Percentiles rank a stretch among this genome's conserved stretches.
phyloP scores from a whole-genome alignment of 2,329 filamentous ascomycete genomes.

The Curvularia spicifera region DNA sequence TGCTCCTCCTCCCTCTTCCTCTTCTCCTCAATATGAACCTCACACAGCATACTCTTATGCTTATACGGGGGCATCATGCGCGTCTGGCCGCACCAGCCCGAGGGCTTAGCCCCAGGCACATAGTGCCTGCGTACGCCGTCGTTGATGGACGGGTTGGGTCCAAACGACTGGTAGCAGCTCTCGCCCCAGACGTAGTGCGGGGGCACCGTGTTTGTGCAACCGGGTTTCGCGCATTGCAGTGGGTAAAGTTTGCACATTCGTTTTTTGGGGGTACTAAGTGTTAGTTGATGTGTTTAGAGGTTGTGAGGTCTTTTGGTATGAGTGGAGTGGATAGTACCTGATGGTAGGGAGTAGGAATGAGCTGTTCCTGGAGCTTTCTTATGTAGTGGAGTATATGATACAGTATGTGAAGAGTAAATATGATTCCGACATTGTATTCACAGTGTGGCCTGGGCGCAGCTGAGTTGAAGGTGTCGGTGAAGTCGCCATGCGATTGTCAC shows the following conservation, averaged over 20 bases:
- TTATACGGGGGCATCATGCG: not conserved
- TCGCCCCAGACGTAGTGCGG: constrained; percentile 3
- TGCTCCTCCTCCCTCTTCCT: not conserved
- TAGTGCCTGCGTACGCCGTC: not conserved
- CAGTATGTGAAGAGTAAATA: not conserved
- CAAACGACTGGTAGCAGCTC: not conserved
- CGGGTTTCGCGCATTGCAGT: not conserved
- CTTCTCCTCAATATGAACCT: not conserved
- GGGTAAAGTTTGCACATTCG: not conserved
- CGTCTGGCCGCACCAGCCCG: not conserved
- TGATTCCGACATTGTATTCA: not conserved
- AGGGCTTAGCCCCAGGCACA: not conserved
- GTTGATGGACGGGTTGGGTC: not conserved
- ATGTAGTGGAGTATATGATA: not conserved
- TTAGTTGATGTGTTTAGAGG: not conserved
- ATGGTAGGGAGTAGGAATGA: not conserved
- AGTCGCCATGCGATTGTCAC: not conserved
- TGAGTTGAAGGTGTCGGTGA: not conserved
- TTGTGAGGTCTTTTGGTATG: not conserved
- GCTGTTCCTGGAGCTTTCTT: not conserved
- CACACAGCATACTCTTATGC: not conserved
- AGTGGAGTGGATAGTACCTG: not conserved
- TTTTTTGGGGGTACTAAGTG: not conserved
- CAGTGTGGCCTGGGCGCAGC: not conserved
- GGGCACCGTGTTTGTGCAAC: not conserved